Evolutionary conservation across 1,284 basidiomycete species (phyloP), one percentile per base, ranked within the genome.

Genomic region (Pholiota adiposa): DNA sequence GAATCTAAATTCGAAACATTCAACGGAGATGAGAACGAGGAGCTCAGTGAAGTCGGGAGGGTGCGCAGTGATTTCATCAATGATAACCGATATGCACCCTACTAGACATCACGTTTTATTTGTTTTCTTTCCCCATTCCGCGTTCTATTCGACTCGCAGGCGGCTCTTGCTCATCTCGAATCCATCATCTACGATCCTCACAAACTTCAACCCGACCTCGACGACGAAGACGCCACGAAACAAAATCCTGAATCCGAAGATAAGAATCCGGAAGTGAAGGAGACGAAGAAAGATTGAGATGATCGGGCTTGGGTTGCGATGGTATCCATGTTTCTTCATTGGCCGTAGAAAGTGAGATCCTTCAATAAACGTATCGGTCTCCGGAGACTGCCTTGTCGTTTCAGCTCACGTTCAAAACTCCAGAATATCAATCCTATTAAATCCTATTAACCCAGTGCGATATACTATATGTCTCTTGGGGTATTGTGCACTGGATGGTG

Each of bases 51-150:
- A 76, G 88, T 89, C 66, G 95, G 95, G 79, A 90, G 92, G 91
- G 94, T 97, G 89, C 94, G 94, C 88, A 90, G 87, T 75, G 87
- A 93, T 90, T 93, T 92, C 75, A 75, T 86, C 76, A 89, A 88
- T 79, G 79, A 88, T 79, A 85, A 80, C 71, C 89, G 95, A 75
- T 96, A 82, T 76, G 79, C 85, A 62, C 95, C 95, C 63, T 97
- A 97, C 84, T 97, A 90, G 87, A 82, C 73, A 56, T 60, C 61
- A 31, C 58, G 58, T 66, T 69, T 63, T 67, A 14, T n/a, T 70
- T 69, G 31, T 55, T 58, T 58, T 64, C 54, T 56, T 58, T 63
- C 56, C 63, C 50, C 61, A 43, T 58, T 58, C 54, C 56, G 34
- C 43, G 51, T 21, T 21, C 36, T 54, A 49, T 61, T 19, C n/a